Evolutionary conservation across 768 basidiomycete species (phyloP).

Genomic region (Xerocomellus dryophilus): DNA sequence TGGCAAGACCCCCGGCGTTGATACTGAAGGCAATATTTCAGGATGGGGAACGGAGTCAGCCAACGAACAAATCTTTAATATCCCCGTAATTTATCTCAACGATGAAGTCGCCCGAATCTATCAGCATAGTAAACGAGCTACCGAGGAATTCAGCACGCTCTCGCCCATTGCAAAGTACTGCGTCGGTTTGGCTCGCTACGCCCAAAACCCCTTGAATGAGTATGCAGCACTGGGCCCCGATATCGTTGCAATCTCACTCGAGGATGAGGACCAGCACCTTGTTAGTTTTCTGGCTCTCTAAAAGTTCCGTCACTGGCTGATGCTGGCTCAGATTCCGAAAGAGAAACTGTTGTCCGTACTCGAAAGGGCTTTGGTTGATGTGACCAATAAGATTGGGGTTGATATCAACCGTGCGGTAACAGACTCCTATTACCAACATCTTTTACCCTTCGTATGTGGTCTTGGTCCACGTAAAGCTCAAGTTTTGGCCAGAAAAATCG

Average conservation of each 20-base stretch:
- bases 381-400: slow-evolving; percentile 90
- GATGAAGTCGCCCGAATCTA: slow-evolving; percentile 95
- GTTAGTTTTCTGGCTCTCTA: slow-evolving; percentile 41
- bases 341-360: slow-evolving; percentile 81
- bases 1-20: slow-evolving; percentile 26
- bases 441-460: slow-evolving; percentile 89
- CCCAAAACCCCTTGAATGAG: slow-evolving; percentile 92
- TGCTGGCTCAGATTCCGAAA: slow-evolving; percentile 60
- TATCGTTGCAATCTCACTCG: slow-evolving; percentile 78
- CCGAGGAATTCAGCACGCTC: slow-evolving; percentile 77
- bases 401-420: slow-evolving; percentile 93
- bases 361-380: slow-evolving; percentile 86
- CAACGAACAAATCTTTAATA: slow-evolving; percentile 49
- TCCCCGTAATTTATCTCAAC: slow-evolving; percentile 76
- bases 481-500: slow-evolving; percentile 76
- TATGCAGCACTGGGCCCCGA: slow-evolving; percentile 87
- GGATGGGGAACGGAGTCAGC: slow-evolving; percentile 30
- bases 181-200: slow-evolving; percentile 87
- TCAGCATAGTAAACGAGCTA: slow-evolving; percentile 83
- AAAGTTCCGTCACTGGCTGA: slow-evolving; percentile 5
- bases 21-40: slow-evolving; percentile 17
- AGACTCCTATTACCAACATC: slow-evolving; percentile 82
- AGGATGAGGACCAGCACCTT: slow-evolving; percentile 82
- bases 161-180: slow-evolving; percentile 85
- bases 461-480: slow-evolving; percentile 94